Percentiles rank a stretch among this genome's conserved stretches.
These are phyloP conservation scores for Cercospora sp. DNA, from an alignment of 2,329 filamentous ascomycete genomes.

Conservation along the genomic window DNA sequence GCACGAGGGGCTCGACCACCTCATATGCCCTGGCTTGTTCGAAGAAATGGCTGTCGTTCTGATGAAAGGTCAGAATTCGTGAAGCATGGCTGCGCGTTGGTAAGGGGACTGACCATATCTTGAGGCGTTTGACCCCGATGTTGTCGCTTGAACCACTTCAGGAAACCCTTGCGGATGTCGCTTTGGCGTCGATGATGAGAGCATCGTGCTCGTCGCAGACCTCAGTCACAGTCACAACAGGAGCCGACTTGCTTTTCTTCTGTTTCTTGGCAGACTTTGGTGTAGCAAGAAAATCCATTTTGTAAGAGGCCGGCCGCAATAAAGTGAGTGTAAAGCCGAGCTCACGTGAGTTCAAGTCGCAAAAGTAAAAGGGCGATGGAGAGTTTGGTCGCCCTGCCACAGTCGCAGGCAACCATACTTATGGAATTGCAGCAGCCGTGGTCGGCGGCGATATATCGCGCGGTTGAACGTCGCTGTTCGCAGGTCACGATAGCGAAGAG, in stretches of 20 bases:
- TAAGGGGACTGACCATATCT: not conserved
- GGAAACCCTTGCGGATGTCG: constrained; percentile 8
- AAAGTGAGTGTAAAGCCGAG: not conserved
- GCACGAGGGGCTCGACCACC: constrained; percentile 16
- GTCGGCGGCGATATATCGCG: constrained; percentile 13
- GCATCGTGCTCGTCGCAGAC: not conserved
- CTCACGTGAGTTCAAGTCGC: not conserved
- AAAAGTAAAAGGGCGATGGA: not conserved
- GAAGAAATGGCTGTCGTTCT: constrained; percentile 18
- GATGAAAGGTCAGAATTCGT: not conserved
- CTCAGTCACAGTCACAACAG: constrained; percentile 2
- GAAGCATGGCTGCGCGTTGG: not conserved
- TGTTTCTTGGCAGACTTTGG: constrained; percentile 13
- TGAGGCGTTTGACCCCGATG: not conserved
- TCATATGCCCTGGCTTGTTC: constrained; percentile 18
- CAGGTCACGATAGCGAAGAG: not conserved
- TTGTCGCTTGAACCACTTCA: constrained; percentile 19
- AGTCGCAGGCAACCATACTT: not conserved
- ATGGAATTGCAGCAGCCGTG: not conserved
- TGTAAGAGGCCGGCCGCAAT: constrained; percentile 4
- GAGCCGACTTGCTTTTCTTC: not conserved
- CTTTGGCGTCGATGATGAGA: not conserved
- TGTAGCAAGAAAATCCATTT: constrained; percentile 5
- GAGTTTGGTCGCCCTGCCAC: not conserved
- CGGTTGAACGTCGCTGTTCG: constrained; percentile 2